A percentile compares a stretch with the other conserved stretches of the same genome.
Evolutionary conservation across 2,329 filamentous ascomycete species (phyloP).

Genomic region (Aureobasidium sp.): DNA sequence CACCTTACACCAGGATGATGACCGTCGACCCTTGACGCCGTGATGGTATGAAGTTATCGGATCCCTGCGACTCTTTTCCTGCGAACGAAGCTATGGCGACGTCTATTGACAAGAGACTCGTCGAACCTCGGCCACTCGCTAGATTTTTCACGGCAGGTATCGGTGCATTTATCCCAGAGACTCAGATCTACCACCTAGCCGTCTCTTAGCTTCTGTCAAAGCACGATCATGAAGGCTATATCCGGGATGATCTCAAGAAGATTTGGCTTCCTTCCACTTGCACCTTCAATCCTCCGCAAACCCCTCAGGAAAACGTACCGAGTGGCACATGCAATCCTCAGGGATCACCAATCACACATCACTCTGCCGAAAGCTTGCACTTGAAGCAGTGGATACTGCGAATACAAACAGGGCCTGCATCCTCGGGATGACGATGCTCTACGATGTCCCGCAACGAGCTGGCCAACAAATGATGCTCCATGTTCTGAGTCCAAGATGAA

Average conservation of each 20-base stretch:
- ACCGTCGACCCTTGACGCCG: neutral
- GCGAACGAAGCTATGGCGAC: neutral
- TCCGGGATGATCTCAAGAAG: no score
- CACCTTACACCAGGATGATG: neutral
- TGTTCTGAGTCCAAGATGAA: constrained; percentile 27
- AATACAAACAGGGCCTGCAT: neutral
- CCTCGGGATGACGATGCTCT: neutral
- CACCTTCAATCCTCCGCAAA: neutral
- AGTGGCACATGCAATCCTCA: neutral
- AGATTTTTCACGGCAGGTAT: neutral
- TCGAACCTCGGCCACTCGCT: neutral
- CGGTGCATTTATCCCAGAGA: neutral
- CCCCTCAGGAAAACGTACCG: neutral
- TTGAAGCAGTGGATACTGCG: neutral
- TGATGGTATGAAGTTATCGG: neutral
- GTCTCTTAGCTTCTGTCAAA: neutral
- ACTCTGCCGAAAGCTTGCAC: neutral
- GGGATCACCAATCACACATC: neutral
- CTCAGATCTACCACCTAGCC: neutral
- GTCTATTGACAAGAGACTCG: neutral
- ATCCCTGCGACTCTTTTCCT: neutral
- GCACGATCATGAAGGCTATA: neutral
- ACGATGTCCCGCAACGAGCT: neutral
- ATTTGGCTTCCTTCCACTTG: neutral
- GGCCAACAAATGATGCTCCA: neutral